Conservation (phyloP, 2,329 filamentous ascomycete genomes). For the Alternaria rosae region DNA sequence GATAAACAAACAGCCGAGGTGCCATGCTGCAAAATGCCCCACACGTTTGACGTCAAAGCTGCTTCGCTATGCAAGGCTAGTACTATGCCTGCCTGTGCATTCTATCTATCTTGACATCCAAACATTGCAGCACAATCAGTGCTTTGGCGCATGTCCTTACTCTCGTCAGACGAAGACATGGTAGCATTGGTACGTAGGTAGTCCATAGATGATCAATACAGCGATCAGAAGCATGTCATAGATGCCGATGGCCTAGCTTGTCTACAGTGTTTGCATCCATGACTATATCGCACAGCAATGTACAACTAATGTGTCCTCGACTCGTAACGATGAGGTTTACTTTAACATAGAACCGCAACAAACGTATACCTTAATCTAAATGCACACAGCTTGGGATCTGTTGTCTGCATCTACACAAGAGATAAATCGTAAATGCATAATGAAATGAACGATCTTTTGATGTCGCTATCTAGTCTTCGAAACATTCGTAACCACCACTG, state of each 20-base stretch:
- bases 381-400: not conserved
- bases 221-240: not conserved
- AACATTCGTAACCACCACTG: not conserved
- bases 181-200: not conserved
- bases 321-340: too few species aligned
- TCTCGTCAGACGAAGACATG: not conserved
- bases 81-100: not conserved
- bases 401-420: not conserved
- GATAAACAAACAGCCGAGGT: slow-evolving; percentile 21
- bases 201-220: not conserved
- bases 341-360: not conserved
- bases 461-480: not conserved
- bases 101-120: not conserved
- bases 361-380: not conserved
- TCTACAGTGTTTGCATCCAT: too few species aligned
- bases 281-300: not conserved
- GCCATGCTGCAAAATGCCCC: not conserved
- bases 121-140: not conserved
- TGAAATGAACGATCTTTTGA: not conserved
- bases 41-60: not conserved
- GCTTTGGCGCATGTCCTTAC: too few species aligned
- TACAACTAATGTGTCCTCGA: too few species aligned
- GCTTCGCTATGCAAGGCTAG: not conserved
- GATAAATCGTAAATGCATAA: not conserved
- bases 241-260: not conserved